Conservation (phyloP, 345 rosid genomes). For the Syzygium oleosum region DNA sequence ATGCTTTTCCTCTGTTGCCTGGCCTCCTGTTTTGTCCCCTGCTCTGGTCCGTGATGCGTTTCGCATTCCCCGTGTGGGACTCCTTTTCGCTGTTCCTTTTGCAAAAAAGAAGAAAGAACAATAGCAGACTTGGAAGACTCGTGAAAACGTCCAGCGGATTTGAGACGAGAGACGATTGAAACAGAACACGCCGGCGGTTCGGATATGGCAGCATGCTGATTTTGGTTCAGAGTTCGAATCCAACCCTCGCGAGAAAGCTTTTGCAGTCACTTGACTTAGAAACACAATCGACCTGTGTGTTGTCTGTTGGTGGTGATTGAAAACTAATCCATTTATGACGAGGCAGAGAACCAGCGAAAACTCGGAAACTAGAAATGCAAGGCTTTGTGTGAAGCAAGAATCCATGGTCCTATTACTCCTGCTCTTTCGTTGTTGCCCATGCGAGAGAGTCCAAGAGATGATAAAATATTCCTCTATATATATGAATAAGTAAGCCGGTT, state of each 20-base stretch:
- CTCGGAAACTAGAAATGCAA: background rate
- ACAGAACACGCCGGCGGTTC: background rate
- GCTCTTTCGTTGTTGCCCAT: too few species aligned
- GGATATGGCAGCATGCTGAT: background rate
- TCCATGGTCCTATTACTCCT: background rate
- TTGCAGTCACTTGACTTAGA: background rate
- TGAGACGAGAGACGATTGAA: background rate
- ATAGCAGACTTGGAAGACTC: background rate
- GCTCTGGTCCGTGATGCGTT: background rate
- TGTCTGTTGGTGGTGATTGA: background rate
- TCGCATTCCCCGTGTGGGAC: background rate
- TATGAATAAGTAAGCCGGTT: background rate
- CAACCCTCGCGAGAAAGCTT: background rate
- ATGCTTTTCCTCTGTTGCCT: background rate
- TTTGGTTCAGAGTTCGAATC: background rate
- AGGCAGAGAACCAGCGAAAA: background rate
- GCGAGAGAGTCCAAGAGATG: background rate
- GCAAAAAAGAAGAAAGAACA: background rate
- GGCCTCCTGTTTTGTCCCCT: background rate
- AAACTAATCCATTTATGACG: background rate
- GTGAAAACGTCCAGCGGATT: background rate
- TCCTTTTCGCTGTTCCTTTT: background rate
- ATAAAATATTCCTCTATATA: too few species aligned
- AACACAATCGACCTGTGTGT: background rate
- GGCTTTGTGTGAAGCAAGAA: background rate